These are phyloP conservation scores for Puccinia polysora DNA, from an alignment of 1,284 basidiomycete genomes.

Conservation along the genomic window DNA sequence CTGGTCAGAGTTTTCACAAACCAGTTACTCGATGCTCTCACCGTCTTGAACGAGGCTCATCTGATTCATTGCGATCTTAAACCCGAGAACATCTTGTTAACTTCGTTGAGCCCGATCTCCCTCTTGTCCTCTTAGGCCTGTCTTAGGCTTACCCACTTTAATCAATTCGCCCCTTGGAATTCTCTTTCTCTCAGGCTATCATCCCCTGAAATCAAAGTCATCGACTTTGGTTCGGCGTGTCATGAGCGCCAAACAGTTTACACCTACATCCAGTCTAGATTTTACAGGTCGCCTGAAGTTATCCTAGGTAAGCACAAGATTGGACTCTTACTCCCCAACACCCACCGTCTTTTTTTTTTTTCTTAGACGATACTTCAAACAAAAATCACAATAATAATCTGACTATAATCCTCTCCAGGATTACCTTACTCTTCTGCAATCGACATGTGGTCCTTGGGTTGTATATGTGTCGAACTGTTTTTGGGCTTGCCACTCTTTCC, in stretches of 20 bases:
- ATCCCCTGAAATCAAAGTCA: conserved; percentile 97
- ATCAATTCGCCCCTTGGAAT: background rate
- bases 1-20: conserved; percentile 97
- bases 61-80: conserved; percentile 98
- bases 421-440: conserved; percentile 89
- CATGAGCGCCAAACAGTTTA: conserved; percentile 98
- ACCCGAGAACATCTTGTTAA: conserved; percentile 90
- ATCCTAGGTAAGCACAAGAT: conserved; percentile 66
- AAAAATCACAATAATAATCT: background rate
- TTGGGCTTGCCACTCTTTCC: conserved; percentile 92
- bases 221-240: conserved; percentile 98
- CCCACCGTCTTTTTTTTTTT: background rate
- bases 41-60: conserved; percentile 86
- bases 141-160: background rate
- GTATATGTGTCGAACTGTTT: conserved; percentile 97
- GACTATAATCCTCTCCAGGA: background rate
- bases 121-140: conserved; percentile 39
- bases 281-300: conserved; percentile 97
- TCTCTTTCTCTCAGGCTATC: conserved; percentile 63
- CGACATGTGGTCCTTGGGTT: conserved; percentile 92
- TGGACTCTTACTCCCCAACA: too few relatives aligned
- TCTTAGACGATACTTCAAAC: background rate
- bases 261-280: conserved; percentile 97
- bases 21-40: conserved; percentile 85
- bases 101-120: conserved; percentile 64